Evolutionary conservation across 2,329 filamentous ascomycete species (phyloP), one percentile per base, ranked within the genome.

Genomic region (Fusarium sp.): DNA sequence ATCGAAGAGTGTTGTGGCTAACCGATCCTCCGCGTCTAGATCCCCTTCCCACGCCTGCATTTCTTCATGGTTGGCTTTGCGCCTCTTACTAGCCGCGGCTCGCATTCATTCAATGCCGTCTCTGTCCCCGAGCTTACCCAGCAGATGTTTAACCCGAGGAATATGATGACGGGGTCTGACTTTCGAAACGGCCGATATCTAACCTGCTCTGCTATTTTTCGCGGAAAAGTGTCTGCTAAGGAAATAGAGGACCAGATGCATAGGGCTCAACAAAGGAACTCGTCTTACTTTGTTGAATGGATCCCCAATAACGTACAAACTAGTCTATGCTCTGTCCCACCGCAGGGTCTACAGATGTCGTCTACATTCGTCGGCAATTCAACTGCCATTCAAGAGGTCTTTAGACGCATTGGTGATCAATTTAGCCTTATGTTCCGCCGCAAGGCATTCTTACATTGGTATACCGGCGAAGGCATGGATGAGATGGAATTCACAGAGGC

Each of bases 401-500:
- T 99, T 92, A 98, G 98, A 93, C 95, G 96, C 90, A 88, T 98
- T 77, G 96, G 95, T 81, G 96, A 98, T 85, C 96, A 98, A 87
- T 99, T 99, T 91, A 94, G 91, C 86, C 94, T 94, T 82, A 98
- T 99, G 96, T 98, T 98, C 91, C 90, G 95, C 87, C 94, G 95
- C 87, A 99, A 98, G 92, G 96, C 96, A 90, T 99, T 98, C 94
- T 93, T 99, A 90, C 95, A 98, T 88, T 98, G 96, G 96, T 98
- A 98, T 88, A 98, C 95, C 90, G 96, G 96, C 87, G 41, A 44
- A 44, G 41, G 41, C 41, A 98, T 99, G 96, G 96, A 99, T 86
- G 96, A 98, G 92, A 98, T 98, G 96, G 96, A 99, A 87, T 99
- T 99, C 88, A 98, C 96, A 81, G 96, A 98, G 90, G 96, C 96